Conservation (phyloP, 352 stramenopile genomes). For the Heterotrichella gracilis region DNA sequence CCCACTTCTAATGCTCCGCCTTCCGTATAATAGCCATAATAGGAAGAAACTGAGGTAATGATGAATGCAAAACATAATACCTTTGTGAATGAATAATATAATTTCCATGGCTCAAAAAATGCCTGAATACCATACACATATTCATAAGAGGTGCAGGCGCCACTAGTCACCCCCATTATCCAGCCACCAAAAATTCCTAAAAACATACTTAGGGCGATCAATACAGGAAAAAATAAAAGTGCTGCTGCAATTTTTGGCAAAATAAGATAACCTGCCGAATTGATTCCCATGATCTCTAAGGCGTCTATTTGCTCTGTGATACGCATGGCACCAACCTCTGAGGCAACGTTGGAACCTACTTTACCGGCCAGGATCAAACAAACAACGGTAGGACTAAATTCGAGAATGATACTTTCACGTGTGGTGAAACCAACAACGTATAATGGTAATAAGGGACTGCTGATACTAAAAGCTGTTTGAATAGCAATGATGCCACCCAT, state of each 20-base stretch:
- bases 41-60: not conserved
- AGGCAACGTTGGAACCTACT: not conserved
- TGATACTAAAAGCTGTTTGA: not conserved
- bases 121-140: not conserved
- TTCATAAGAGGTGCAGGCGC: not conserved
- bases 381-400: not conserved
- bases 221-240: not conserved
- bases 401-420: not conserved
- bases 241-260: not conserved
- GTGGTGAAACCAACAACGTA: not conserved
- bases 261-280: not conserved
- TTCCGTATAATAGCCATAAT: slow-evolving; percentile 1
- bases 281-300: not conserved
- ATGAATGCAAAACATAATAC: not conserved
- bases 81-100: slow-evolving; percentile 1
- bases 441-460: not conserved
- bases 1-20: not conserved
- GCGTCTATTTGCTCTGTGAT: not conserved
- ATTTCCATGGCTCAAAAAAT: slow-evolving; percentile 1
- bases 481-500: not conserved
- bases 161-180: not conserved
- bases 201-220: slow-evolving; percentile 1
- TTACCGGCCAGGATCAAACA: not conserved
- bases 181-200: not conserved
- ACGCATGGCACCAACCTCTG: not conserved